Conservation (phyloP, 2,329 filamentous ascomycete genomes). For the Volutella citrinella region DNA sequence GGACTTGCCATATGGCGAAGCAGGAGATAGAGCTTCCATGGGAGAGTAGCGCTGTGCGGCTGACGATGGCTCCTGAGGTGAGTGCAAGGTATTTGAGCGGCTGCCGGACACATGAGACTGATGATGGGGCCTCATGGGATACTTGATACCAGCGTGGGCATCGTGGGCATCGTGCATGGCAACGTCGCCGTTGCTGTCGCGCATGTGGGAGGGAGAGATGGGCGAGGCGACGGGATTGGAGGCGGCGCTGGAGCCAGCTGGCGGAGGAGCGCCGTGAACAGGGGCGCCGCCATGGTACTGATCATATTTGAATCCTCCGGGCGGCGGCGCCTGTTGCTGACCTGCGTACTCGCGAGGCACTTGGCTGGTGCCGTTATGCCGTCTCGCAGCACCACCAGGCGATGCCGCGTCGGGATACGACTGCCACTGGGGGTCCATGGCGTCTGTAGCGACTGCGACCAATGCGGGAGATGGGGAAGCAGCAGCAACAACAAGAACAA, state of each 20-base stretch:
- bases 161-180: constrained; percentile 85
- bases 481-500: constrained; percentile 8
- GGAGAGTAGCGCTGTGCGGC: constrained; percentile 92
- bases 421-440: constrained; percentile 62
- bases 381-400: constrained; percentile 58
- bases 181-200: constrained; percentile 73
- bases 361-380: constrained; percentile 55
- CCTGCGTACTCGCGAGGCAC: constrained; percentile 47
- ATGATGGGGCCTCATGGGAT: constrained; percentile 75
- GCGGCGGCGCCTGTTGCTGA: constrained; percentile 33
- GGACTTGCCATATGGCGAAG: constrained; percentile 69
- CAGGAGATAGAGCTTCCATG: constrained; percentile 84
- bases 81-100: constrained; percentile 63
- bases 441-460: constrained; percentile 23
- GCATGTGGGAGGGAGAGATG: constrained; percentile 53
- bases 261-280: constrained; percentile 25
- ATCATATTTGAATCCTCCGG: constrained; percentile 64
- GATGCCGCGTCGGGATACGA: constrained; percentile 58
- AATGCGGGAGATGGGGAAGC: constrained; percentile 13
- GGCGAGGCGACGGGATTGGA: constrained; percentile 57
- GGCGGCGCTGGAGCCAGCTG: constrained; percentile 34
- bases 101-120: constrained; percentile 64
- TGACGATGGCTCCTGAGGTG: constrained; percentile 67
- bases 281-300: constrained; percentile 53
- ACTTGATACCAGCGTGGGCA: constrained; percentile 82